Base-by-base conservation (phyloP, 2,329 filamentous ascomycete species). In the Diplodia sapinea region DNA sequence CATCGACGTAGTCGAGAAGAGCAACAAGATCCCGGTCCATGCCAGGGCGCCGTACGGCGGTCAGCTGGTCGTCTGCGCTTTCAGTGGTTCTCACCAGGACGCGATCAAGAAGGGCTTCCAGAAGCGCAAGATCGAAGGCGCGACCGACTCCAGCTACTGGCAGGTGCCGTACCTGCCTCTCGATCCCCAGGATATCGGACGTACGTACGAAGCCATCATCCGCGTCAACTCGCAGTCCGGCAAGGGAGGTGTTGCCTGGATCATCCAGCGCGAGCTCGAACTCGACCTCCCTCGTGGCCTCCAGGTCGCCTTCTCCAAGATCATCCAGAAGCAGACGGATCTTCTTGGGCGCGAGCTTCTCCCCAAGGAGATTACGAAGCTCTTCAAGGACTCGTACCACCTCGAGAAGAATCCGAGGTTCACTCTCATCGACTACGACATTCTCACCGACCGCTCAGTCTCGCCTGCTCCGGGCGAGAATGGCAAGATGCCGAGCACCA, bases 171-270 rank as follows among this genome's bases (percentile, higher is more conserved):
- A 98, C 77, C 89, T 98, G 59, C 94, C 94, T 13, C 86, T 98
- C 73, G 94, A 98, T 75, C 94, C 94, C 5, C 86, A 91, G 75
- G 94, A 98, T 75, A 97, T 98, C 71, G 94, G 94, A 62, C 89
- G 94, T 68, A 97, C 90, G n/a, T 98, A 98, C 86, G 94, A 98
- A 81, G 94, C 94, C 68, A 91, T 98, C 76, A 98, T 98, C 77
- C 91, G 94, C 69, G 94, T 98, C 86, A 99, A 98, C 84, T 96
- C 92, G 20, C 94, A 98, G 79, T 92, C 89, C 73, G 94, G 94
- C 71, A 98, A 99, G 83, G 94, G 94, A 70, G 95, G 95, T 73
- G 90, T 92, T 69, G 94, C 94, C 62, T 98, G 92, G 92, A 91
- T 98, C 76, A 94, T 98, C 77, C 89, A 94, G 77, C 90, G 91